A percentile compares a stretch with the other conserved stretches of the same genome.
These are phyloP conservation scores for Fusarium sp. DNA, from an alignment of 2,329 filamentous ascomycete genomes.

Conservation along the genomic window DNA sequence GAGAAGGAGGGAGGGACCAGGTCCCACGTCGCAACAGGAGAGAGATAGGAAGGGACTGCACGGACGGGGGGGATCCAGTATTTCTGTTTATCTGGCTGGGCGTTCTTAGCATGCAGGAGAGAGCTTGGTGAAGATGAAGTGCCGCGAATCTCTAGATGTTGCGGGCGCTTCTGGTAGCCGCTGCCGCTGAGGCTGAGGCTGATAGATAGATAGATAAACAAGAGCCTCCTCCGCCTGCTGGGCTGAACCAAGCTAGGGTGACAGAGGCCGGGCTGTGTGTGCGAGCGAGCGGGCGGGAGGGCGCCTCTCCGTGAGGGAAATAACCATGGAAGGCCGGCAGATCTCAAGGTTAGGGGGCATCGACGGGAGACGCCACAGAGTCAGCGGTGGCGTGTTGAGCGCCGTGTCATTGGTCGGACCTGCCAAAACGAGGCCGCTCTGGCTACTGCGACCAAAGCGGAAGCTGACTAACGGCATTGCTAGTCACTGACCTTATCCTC, in stretches of 20 bases:
- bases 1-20: slow-evolving; percentile 3
- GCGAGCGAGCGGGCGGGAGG: not conserved
- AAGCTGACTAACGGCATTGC: slow-evolving; percentile 26
- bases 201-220: not conserved
- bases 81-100: slow-evolving; percentile 37
- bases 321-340: slow-evolving; percentile 3
- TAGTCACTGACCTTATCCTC: slow-evolving; percentile 15
- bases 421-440: not conserved
- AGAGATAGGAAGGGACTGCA: slow-evolving; percentile 23
- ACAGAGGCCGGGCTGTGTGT: not conserved
- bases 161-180: not conserved
- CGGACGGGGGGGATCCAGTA: slow-evolving; percentile 18
- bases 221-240: not conserved
- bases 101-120: slow-evolving; percentile 4
- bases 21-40: not conserved
- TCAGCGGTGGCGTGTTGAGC: slow-evolving; percentile 11
- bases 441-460: not conserved
- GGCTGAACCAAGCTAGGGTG: not conserved
- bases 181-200: not conserved
- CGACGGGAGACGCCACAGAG: slow-evolving; percentile 2
- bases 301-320: not conserved
- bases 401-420: slow-evolving; percentile 1
- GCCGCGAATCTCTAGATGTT: slow-evolving; percentile 20
- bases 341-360: not conserved
- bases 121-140: slow-evolving; percentile 22